Conservation (phyloP, 148 eudicot species). For the Persicaria maculosa region DNA sequence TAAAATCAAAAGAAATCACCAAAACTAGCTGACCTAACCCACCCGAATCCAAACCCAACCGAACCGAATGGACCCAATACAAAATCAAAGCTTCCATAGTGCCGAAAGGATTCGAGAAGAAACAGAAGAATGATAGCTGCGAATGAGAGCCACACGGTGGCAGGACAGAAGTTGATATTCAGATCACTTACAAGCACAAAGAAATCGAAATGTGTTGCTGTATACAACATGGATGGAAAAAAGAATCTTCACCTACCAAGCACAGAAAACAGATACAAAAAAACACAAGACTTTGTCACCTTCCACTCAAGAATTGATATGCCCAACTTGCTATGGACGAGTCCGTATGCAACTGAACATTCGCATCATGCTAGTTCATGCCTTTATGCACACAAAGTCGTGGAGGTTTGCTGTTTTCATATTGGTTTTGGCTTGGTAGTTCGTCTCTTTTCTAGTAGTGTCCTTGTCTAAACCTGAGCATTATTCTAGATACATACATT, state of each 20-base stretch:
- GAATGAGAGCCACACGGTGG: neutral
- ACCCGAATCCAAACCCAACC: no score
- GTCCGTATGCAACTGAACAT: neutral
- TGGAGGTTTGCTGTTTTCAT: neutral
- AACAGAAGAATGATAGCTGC: neutral
- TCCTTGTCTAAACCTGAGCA: slow-evolving; percentile 17
- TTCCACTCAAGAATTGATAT: neutral
- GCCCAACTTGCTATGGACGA: neutral
- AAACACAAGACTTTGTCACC: neutral
- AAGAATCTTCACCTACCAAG: neutral
- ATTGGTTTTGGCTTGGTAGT: slow-evolving; percentile 1
- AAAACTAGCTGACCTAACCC: no score
- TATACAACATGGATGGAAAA: neutral
- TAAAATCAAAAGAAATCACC: no score
- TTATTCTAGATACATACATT: slow-evolving; percentile 21
- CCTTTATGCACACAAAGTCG: neutral
- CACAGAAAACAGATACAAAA: neutral
- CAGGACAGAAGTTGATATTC: no score
- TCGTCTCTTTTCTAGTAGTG: neutral
- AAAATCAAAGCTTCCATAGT: neutral
- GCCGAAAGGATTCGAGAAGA: neutral
- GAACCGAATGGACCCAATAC: no score
- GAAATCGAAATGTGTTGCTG: neutral
- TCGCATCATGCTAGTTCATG: neutral
- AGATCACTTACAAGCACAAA: neutral